phyloP scores from a whole-genome alignment of 148 eudicot species.

The Rhododendron vialii region DNA sequence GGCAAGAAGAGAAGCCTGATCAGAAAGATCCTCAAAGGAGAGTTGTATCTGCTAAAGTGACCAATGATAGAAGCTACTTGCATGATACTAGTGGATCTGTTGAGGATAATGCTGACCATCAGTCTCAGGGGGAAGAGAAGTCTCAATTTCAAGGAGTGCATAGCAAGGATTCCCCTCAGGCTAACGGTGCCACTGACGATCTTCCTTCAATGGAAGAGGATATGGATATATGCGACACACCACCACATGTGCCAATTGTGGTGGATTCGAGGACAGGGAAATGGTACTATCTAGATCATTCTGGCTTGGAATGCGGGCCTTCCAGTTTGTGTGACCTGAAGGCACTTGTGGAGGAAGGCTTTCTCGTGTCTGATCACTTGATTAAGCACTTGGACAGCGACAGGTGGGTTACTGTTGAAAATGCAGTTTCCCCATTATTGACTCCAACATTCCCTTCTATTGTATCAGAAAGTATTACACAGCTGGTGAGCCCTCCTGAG shows the following conservation, averaged over 20 bases:
- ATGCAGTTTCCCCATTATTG: conserved; percentile 84
- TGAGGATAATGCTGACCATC: conserved; percentile 28
- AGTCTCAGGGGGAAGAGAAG: conserved; percentile 30
- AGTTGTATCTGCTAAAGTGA: conserved; percentile 34
- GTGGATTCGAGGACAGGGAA: conserved; percentile 52
- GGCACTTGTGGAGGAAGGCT: conserved; percentile 68
- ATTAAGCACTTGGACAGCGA: conserved; percentile 76
- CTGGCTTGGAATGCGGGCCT: conserved; percentile 80
- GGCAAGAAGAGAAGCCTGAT: conserved; percentile 40
- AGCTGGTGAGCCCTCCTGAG: conserved; percentile 76
- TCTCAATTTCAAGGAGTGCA: conserved; percentile 23
- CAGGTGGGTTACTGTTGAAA: conserved; percentile 96
- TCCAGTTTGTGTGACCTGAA: conserved; percentile 69
- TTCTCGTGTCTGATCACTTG: conserved; percentile 81
- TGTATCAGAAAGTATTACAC: conserved; percentile 59
- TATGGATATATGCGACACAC: conserved; percentile 97
- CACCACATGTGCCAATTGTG: conserved; percentile 68
- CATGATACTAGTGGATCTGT: conserved; percentile 25
- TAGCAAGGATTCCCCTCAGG: conserved; percentile 30
- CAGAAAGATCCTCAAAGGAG: conserved; percentile 34
- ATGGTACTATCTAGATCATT: conserved; percentile 84
- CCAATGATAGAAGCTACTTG: conserved; percentile 26
- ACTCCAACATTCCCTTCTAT: conserved; percentile 53
- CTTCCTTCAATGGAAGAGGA: conserved; percentile 94
- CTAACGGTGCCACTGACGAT: conserved; percentile 51